A percentile compares a stretch with the other conserved stretches of the same genome.
Evolutionary conservation across 192 early-diverging fungal species (phyloP).

Genomic region (Umbelopsis sp.): DNA sequence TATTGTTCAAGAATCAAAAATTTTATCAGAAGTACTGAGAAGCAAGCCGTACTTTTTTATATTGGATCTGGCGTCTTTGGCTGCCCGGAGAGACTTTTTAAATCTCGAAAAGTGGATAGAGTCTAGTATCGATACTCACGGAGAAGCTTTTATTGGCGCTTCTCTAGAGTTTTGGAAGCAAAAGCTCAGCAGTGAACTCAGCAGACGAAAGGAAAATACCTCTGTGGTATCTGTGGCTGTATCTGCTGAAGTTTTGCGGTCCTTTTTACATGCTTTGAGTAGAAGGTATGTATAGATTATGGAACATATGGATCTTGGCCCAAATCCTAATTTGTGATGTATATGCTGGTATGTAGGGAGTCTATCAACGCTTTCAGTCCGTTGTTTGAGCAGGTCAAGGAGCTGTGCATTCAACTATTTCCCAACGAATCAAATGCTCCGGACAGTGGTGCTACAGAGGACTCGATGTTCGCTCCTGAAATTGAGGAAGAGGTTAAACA

Average conservation of each 20-base stretch:
- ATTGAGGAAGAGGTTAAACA: conserved; percentile 72
- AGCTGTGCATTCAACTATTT: background rate
- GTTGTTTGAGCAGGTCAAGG: conserved; percentile 7
- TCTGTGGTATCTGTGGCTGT: conserved; percentile 50
- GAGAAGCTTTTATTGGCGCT: conserved; percentile 62
- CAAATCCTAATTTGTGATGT: too few species aligned
- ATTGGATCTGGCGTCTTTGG: conserved; percentile 79
- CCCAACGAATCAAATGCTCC: conserved; percentile 6
- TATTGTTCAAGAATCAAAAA: conserved; percentile 47
- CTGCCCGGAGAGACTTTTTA: conserved; percentile 73
- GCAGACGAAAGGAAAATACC: conserved; percentile 42
- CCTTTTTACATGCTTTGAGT: conserved; percentile 67
- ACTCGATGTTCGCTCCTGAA: conserved; percentile 49
- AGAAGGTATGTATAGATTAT: conserved; percentile 42
- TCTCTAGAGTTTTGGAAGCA: conserved; percentile 80
- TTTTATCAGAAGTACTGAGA: conserved; percentile 69
- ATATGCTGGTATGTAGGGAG: background rate
- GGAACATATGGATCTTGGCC: too few species aligned
- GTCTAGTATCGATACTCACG: conserved; percentile 63
- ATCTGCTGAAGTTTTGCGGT: conserved; percentile 65
- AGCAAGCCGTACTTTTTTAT: conserved; percentile 66
- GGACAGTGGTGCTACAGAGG: background rate
- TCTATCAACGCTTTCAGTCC: background rate
- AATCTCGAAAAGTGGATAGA: conserved; percentile 86
- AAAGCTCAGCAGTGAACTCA: conserved; percentile 57